These are phyloP conservation scores for Paramyrothecium roridum DNA, from an alignment of 2,329 filamentous ascomycete genomes.

Conservation along the genomic window DNA sequence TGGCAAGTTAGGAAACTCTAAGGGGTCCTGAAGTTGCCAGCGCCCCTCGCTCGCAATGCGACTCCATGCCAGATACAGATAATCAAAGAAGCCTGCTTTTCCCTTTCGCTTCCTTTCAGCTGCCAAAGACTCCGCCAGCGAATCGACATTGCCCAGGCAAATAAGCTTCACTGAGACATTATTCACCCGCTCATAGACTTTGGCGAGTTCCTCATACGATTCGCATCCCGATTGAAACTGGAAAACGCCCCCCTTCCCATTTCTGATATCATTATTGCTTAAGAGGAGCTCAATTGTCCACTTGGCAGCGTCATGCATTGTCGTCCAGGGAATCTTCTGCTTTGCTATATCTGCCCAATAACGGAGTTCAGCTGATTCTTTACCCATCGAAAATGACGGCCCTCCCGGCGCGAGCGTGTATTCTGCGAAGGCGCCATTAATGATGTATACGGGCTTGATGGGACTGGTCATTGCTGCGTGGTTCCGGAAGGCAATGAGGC, in stretches of 20 bases:
- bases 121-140: not conserved
- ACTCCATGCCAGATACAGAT: not conserved
- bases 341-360: not conserved
- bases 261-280: not conserved
- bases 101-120: not conserved
- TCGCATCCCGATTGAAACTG: not conserved
- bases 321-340: not conserved
- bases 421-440: constrained; percentile 1
- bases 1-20: not conserved
- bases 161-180: not conserved
- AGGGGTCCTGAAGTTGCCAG: not conserved
- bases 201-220: not conserved
- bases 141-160: not conserved
- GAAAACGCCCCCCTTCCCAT: not conserved
- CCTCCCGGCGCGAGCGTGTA: no score
- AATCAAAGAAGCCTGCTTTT: not conserved
- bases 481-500: not conserved
- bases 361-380: not conserved
- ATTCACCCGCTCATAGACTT: not conserved
- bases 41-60: not conserved
- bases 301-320: not conserved
- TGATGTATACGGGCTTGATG: constrained; percentile 1
- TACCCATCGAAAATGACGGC: not conserved
- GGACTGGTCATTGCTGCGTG: constrained; percentile 4
- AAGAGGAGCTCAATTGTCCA: not conserved